Percentiles rank a stretch among this genome's conserved stretches.
These are phyloP conservation scores for Rhodocollybia butyracea DNA, from an alignment of 768 basidiomycete species.

Conservation along the genomic window DNA sequence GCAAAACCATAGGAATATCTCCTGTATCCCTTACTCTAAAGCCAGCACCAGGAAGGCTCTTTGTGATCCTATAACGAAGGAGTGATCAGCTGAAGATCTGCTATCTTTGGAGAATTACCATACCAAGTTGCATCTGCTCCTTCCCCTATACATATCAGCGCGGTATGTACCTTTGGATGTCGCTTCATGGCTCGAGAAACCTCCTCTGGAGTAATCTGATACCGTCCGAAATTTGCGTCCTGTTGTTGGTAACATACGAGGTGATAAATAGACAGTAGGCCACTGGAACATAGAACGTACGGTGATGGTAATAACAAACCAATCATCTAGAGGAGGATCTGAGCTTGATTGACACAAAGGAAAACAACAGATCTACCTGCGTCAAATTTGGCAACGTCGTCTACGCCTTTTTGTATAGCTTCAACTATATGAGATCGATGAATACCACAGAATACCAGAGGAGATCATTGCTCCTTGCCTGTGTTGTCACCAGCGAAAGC, in stretches of 20 bases:
- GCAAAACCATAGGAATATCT: constrained; percentile 61
- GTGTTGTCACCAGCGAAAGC: constrained; percentile 68
- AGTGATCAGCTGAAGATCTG: neutral
- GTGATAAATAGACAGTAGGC: neutral
- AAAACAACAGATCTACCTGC: constrained; percentile 37
- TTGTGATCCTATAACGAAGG: constrained; percentile 47
- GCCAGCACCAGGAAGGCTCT: constrained; percentile 56
- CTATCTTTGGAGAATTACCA: constrained; percentile 8
- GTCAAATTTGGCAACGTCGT: constrained; percentile 57
- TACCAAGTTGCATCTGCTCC: constrained; percentile 64
- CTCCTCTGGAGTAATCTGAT: constrained; percentile 58
- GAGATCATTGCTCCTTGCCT: constrained; percentile 27
- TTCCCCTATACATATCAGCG: constrained; percentile 67
- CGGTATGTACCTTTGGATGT: constrained; percentile 63
- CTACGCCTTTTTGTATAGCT: constrained; percentile 61
- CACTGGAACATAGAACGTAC: constrained; percentile 19
- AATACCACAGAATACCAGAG: neutral
- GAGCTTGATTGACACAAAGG: neutral
- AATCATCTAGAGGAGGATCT: constrained; percentile 44
- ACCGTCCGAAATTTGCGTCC: constrained; percentile 67
- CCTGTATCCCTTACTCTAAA: constrained; percentile 59
- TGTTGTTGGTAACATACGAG: constrained; percentile 16
- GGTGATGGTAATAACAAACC: constrained; percentile 70
- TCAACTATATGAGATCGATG: constrained; percentile 40
- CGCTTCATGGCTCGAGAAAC: constrained; percentile 54